Conservation (phyloP, 225 moss, liverwort and hornwort species). For the Takakia lepidozioides region DNA sequence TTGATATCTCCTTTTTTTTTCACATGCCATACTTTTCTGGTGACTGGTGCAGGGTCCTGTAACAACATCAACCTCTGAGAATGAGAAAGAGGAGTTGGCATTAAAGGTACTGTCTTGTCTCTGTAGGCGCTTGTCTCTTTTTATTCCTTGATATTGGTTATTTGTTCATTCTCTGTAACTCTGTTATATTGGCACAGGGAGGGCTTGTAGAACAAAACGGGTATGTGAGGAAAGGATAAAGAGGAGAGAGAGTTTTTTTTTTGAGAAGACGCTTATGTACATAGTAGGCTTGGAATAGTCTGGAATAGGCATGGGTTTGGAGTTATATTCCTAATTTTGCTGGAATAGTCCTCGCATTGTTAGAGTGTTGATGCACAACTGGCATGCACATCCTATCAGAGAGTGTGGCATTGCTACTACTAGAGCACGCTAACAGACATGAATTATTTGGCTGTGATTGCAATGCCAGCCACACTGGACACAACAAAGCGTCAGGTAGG, state of each 20-base stretch:
- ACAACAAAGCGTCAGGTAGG: no score
- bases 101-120: constrained; percentile 38
- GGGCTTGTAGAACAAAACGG: not conserved
- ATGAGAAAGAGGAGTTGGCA: constrained; percentile 49
- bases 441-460: not conserved
- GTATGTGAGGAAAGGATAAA: not conserved
- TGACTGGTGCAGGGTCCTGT: constrained; percentile 26
- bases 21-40: no score
- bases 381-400: not conserved
- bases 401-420: no score
- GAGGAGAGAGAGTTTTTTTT: not conserved
- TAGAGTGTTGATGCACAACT: constrained; percentile 4
- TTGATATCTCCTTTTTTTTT: no score
- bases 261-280: not conserved
- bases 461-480: no score
- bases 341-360: no score
- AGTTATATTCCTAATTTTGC: no score
- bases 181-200: not conserved
- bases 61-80: constrained; percentile 37
- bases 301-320: no score
- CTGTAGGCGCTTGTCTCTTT: not conserved
- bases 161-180: not conserved
- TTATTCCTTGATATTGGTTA: not conserved
- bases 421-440: no score
- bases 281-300: no score